A percentile compares a stretch with the other conserved stretches of the same genome.
Conservation (phyloP, 2,329 filamentous ascomycete genomes). For the Rugonectria rugulosa region DNA sequence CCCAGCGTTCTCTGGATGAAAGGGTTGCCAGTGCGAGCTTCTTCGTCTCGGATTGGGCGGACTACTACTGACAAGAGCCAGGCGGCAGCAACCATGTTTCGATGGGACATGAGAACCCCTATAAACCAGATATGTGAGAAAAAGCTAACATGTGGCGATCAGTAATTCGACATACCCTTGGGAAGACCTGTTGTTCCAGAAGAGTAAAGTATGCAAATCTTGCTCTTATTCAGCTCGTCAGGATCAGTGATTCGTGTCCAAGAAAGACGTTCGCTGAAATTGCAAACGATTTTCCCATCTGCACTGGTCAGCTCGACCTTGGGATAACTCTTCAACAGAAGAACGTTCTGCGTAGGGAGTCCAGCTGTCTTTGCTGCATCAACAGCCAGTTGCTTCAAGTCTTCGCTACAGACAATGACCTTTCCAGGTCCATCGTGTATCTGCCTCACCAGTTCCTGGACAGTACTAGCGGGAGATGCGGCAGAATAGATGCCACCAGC, state of each 20-base stretch:
- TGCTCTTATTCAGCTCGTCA: conserved; percentile 49
- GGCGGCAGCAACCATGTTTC: conserved; percentile 51
- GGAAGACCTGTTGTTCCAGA: conserved; percentile 58
- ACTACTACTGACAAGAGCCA: conserved; percentile 41
- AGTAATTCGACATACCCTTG: conserved; percentile 51
- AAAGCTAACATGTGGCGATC: background rate
- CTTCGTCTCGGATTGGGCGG: conserved; percentile 40
- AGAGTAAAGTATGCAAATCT: conserved; percentile 55
- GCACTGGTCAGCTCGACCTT: conserved; percentile 37
- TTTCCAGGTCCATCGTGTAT: conserved; percentile 48
- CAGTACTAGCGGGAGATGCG: conserved; percentile 58
- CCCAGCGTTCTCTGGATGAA: conserved; percentile 47
- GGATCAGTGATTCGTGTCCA: conserved; percentile 64
- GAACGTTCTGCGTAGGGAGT: conserved; percentile 53
- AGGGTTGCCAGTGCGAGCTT: conserved; percentile 32
- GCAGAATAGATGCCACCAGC: conserved; percentile 67
- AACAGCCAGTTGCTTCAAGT: conserved; percentile 54
- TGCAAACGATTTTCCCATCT: conserved; percentile 34
- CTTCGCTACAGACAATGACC: conserved; percentile 55
- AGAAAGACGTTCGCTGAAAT: conserved; percentile 48
- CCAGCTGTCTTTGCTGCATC: conserved; percentile 57
- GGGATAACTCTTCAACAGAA: conserved; percentile 55
- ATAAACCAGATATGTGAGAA: background rate
- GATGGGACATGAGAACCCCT: conserved; percentile 54
- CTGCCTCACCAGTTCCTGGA: conserved; percentile 58